phyloP scores from a whole-genome alignment of 2,329 filamentous ascomycete species.

The Coniella lustricola region DNA sequence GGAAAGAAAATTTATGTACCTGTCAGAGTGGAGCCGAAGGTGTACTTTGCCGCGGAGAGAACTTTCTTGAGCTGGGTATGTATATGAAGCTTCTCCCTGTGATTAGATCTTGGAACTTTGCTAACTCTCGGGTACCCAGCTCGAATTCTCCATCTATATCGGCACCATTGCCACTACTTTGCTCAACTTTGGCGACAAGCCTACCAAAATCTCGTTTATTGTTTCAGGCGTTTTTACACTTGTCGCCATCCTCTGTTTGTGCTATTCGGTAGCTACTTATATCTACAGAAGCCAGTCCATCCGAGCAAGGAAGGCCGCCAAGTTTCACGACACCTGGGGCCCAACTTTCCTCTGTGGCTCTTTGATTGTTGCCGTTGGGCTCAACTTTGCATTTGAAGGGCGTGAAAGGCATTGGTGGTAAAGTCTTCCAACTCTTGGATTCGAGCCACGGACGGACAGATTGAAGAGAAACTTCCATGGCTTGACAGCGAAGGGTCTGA shows the following conservation, averaged over 20 bases:
- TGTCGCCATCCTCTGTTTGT: constrained; percentile 68
- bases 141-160: constrained; percentile 94
- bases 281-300: constrained; percentile 84
- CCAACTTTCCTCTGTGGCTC: constrained; percentile 69
- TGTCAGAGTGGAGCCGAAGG: constrained; percentile 92
- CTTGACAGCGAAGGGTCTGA: neutral
- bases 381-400: constrained; percentile 80
- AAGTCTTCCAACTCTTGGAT: constrained; percentile 1
- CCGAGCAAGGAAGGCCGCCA: constrained; percentile 72
- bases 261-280: constrained; percentile 80
- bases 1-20: constrained; percentile 94
- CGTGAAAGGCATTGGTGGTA: constrained; percentile 51
- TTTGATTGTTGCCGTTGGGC: constrained; percentile 63
- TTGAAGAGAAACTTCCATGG: neutral
- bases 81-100: constrained; percentile 14
- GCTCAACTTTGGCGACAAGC: constrained; percentile 67
- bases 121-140: constrained; percentile 37
- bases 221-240: constrained; percentile 75
- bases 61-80: constrained; percentile 91
- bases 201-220: constrained; percentile 52
- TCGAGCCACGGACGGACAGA: neutral
- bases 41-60: constrained; percentile 92
- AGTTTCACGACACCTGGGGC: constrained; percentile 86
- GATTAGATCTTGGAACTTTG: neutral
- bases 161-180: constrained; percentile 79